Conservation (phyloP, 768 basidiomycete species). For the Macrolepiota dolichaula region DNA sequence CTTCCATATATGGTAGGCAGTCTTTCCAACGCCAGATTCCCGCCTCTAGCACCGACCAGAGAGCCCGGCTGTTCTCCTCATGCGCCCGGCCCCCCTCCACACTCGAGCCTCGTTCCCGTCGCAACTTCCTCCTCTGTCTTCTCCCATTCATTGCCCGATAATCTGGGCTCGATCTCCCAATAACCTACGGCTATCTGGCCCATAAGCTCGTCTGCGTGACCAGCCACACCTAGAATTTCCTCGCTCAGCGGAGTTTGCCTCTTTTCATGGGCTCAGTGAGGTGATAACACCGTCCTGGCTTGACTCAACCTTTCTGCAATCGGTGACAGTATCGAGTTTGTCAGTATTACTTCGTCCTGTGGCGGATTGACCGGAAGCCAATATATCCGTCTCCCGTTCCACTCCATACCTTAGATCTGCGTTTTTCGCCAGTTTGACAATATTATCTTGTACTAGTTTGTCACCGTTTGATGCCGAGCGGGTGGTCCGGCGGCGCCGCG, state of each 20-base stretch:
- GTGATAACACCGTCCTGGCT: neutral
- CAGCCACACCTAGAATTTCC: constrained; percentile 4
- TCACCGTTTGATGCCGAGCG: neutral
- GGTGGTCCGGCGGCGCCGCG: neutral
- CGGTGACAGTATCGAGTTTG: neutral
- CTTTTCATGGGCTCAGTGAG: constrained; percentile 1
- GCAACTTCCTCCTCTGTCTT: constrained; percentile 6
- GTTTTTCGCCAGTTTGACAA: neutral
- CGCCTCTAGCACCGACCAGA: constrained; percentile 4
- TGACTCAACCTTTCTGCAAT: neutral
- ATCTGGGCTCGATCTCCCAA: neutral
- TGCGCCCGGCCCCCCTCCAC: neutral
- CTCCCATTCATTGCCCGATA: neutral
- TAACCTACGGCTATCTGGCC: constrained; percentile 8
- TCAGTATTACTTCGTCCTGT: neutral
- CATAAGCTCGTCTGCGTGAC: constrained; percentile 10
- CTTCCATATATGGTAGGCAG: constrained; percentile 29
- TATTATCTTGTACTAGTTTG: neutral
- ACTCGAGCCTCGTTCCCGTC: constrained; percentile 11
- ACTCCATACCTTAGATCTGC: neutral
- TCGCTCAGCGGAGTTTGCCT: constrained; percentile 3
- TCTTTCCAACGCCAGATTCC: constrained; percentile 15
- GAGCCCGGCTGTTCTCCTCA: constrained; percentile 3
- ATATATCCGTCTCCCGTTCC: neutral
- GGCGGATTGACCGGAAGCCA: constrained; percentile 9